Base-by-base conservation (phyloP, 768 basidiomycete genomes). In the Macrolepiota dolichaula region DNA sequence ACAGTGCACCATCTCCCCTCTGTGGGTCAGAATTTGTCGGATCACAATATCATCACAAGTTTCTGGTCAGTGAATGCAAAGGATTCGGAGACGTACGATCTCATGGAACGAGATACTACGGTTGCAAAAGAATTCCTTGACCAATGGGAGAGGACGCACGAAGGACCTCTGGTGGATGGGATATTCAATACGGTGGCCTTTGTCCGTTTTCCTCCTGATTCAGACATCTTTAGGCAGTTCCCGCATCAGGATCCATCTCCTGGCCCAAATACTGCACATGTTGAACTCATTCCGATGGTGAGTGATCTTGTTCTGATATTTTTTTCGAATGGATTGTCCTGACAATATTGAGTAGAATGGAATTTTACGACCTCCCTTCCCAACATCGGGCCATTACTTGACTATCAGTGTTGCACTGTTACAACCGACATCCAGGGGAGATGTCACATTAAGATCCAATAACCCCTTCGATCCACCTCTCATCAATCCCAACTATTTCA, bases 401-500 rank as follows among this genome's bases (percentile, higher is more conserved):
- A 69, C 71, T 2, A 61, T 75, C 10, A 57, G 64, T 13, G 52
- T 64, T 22, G 67, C 63, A 13, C 62, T 76, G 3, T 65, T 75
- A 19, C 71, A 72, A 10, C 76, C 77, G 3, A 69, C 73, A 4
- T 73, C 77, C 29, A 73, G 77, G 49, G 74, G 74, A 15, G 61
- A 65, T 15, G 47, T 75, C 1, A 69, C 66, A 10, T 57, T 83
- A 49, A 75, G 71, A 50, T 77, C 79, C 12, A 74, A 70, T 15
- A 68, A 76, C 63, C 72, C 81, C 12, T 81, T 83, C 68, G 74
- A 72, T 51, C 40, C 70, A 24, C 82, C 84, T 0, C 36, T 71
- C 10, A 82, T 85, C 67, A 73, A 85, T 64, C 78, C 80, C 0
- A 76, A 76, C 50, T 77, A 80, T 71, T 73, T 80, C 32, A 63